phyloP scores from a whole-genome alignment of 148 eudicot species.

The Limonium bicolor region DNA sequence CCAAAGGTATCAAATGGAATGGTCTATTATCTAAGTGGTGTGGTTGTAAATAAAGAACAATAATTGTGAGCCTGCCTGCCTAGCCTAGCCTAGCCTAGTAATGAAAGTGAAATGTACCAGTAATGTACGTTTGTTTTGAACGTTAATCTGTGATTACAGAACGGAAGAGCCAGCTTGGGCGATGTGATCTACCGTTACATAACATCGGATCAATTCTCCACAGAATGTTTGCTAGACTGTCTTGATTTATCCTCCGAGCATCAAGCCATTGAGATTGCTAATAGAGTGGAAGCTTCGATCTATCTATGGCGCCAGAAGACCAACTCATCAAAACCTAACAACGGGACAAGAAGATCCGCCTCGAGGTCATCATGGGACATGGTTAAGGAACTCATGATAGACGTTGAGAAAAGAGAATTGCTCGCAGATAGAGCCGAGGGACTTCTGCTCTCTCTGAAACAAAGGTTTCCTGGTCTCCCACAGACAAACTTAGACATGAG shows the following conservation, averaged over 20 bases:
- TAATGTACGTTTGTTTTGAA: not conserved
- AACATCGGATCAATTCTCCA: slow-evolving; percentile 39
- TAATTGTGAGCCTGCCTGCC: not conserved
- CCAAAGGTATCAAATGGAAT: no score
- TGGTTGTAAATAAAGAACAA: not conserved
- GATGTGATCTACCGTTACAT: slow-evolving; percentile 43
- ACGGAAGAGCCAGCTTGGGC: slow-evolving; percentile 42
- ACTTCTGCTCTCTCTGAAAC: slow-evolving; percentile 40
- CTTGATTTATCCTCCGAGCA: slow-evolving; percentile 56
- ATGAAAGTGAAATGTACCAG: not conserved
- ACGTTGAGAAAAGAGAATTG: slow-evolving; percentile 36
- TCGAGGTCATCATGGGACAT: slow-evolving; percentile 60
- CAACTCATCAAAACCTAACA: slow-evolving; percentile 14
- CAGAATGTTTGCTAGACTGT: slow-evolving; percentile 47
- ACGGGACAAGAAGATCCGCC: slow-evolving; percentile 14
- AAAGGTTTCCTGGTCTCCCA: slow-evolving; percentile 51
- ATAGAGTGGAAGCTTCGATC: slow-evolving; percentile 46
- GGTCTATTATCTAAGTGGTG: not conserved
- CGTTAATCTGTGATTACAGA: slow-evolving; percentile 15
- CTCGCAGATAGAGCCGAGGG: slow-evolving; percentile 54
- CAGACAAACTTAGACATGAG: slow-evolving; percentile 57
- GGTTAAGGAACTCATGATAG: slow-evolving; percentile 41
- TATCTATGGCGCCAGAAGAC: slow-evolving; percentile 38
- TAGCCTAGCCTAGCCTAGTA: not conserved
- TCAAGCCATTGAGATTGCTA: slow-evolving; percentile 48